Percentiles rank a stretch among this genome's conserved stretches.
Conservation (phyloP, 768 basidiomycete genomes). For the Cyclocybe cylindracea region DNA sequence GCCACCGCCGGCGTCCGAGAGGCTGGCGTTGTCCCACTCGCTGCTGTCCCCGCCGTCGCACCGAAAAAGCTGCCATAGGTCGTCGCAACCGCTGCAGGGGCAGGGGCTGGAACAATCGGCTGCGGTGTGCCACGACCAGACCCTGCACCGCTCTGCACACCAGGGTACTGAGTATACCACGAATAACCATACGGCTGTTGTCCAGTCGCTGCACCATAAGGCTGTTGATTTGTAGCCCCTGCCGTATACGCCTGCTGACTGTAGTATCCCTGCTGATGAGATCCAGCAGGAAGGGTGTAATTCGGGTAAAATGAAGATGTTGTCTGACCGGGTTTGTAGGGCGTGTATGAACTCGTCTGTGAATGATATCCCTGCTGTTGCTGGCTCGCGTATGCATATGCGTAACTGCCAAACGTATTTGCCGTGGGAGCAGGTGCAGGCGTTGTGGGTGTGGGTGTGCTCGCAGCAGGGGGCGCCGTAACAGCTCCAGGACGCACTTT, state of each 20-base stretch:
- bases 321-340: constrained; percentile 36
- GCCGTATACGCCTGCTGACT: constrained; percentile 34
- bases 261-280: constrained; percentile 34
- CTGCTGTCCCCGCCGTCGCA: constrained; percentile 41
- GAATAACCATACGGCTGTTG: constrained; percentile 37
- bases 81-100: constrained; percentile 25
- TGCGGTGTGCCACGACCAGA: constrained; percentile 30
- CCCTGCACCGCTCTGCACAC: constrained; percentile 22
- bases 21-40: constrained; percentile 41
- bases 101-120: constrained; percentile 23
- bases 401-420: constrained; percentile 34
- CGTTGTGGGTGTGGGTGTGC: constrained; percentile 24
- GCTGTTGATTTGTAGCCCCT: constrained; percentile 33
- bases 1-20: constrained; percentile 45
- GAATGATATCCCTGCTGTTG: constrained; percentile 29
- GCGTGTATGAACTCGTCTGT: constrained; percentile 28
- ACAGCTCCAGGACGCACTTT: constrained; percentile 47
- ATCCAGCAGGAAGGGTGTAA: constrained; percentile 21
- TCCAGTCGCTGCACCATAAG: constrained; percentile 28
- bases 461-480: constrained; percentile 31
- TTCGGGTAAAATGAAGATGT: constrained; percentile 29
- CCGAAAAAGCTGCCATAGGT: constrained; percentile 31
- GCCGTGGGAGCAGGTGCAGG: constrained; percentile 24
- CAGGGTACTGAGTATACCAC: constrained; percentile 27
- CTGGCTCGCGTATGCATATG: constrained; percentile 33